Percentiles rank a stretch among this genome's conserved stretches.
Evolutionary conservation across 1,139 yeast genomes (phyloP).

Genomic region (Yarrowia galli): DNA sequence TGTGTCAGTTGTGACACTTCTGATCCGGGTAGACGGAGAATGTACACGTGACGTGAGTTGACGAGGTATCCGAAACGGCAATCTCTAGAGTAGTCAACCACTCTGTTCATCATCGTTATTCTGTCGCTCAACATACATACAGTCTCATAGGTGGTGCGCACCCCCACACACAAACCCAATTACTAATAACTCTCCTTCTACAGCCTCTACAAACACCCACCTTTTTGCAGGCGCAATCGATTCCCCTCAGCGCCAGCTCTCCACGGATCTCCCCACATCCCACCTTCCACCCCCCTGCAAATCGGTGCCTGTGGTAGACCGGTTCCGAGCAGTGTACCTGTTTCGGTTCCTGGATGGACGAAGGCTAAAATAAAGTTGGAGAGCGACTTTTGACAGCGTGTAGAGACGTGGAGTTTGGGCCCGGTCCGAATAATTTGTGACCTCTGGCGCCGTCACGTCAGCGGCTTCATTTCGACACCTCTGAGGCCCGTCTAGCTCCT

Average conservation of each 20-base stretch:
- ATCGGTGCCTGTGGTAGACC: background rate
- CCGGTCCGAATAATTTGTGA: background rate
- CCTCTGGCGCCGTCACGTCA: background rate
- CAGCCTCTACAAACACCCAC: no score
- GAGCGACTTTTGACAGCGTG: background rate
- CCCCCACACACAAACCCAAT: background rate
- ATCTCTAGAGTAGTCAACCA: no score
- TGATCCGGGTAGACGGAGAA: background rate
- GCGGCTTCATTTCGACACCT: background rate
- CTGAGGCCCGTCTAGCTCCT: background rate
- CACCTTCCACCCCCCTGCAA: background rate
- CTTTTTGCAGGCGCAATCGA: background rate
- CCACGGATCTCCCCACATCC: background rate
- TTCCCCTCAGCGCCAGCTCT: background rate
- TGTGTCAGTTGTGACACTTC: background rate
- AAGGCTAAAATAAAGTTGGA: background rate
- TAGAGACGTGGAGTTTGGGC: background rate
- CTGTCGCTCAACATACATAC: no score
- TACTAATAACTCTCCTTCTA: background rate
- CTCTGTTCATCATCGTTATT: no score
- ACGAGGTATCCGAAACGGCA: no score
- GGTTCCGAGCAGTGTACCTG: conserved; percentile 1
- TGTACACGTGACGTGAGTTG: background rate
- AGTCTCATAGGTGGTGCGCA: no score
- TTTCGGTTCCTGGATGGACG: conserved; percentile 9